phyloP scores from a whole-genome alignment of 1,284 basidiomycete genomes.

The Leccinum fallax region DNA sequence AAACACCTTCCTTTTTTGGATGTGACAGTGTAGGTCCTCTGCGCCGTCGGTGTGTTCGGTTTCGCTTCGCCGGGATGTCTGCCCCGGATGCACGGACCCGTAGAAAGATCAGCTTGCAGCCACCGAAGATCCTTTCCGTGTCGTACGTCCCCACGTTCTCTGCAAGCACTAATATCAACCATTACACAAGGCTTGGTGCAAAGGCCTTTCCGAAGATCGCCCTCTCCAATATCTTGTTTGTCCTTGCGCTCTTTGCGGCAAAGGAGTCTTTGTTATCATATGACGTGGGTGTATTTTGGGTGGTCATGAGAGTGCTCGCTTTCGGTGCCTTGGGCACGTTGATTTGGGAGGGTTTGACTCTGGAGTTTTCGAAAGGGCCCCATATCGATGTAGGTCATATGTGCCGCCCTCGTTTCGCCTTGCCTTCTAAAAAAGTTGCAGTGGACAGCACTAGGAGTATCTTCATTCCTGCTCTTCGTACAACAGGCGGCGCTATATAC shows the following conservation, averaged over 20 bases:
- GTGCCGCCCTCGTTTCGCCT: background rate
- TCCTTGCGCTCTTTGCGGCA: slow-evolving; percentile 59
- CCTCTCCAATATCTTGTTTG: slow-evolving; percentile 61
- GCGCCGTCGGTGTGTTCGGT: slow-evolving; percentile 1
- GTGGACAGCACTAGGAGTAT: slow-evolving; percentile 70
- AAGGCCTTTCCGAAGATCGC: slow-evolving; percentile 56
- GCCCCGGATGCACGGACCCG: slow-evolving; percentile 68
- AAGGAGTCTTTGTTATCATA: slow-evolving; percentile 66
- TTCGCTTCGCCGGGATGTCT: slow-evolving; percentile 48
- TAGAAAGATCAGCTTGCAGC: slow-evolving; percentile 64
- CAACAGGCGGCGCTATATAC: slow-evolving; percentile 64
- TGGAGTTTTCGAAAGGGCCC: slow-evolving; percentile 52
- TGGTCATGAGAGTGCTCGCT: slow-evolving; percentile 67
- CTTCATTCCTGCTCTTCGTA: slow-evolving; percentile 66
- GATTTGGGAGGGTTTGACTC: slow-evolving; percentile 56
- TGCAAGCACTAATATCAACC: background rate
- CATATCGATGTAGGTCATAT: slow-evolving; percentile 56
- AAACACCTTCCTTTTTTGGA: slow-evolving; percentile 25
- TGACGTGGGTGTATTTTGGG: slow-evolving; percentile 73
- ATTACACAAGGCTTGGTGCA: slow-evolving; percentile 44
- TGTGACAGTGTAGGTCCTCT: background rate
- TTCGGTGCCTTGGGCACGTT: slow-evolving; percentile 62
- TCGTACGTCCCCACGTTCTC: slow-evolving; percentile 47
- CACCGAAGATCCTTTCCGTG: slow-evolving; percentile 50
- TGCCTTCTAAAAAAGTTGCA: slow-evolving; percentile 33